These are phyloP conservation scores for Scenedesmus sp. DNA, from an alignment of 163 green algal species.

Conservation along the genomic window DNA sequence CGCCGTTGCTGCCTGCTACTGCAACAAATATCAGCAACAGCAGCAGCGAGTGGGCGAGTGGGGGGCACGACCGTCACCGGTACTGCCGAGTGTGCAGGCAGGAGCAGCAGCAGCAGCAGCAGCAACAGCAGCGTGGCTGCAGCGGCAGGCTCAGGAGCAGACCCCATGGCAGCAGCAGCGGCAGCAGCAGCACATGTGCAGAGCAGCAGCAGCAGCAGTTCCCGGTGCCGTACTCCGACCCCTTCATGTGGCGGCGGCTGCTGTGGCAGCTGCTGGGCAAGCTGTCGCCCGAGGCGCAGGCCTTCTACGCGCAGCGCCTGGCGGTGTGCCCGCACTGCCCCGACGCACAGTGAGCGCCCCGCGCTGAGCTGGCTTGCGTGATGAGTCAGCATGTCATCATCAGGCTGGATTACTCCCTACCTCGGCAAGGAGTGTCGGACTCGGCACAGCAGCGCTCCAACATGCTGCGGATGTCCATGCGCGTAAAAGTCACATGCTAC, in stretches of 20 bases:
- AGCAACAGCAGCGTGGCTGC: not conserved
- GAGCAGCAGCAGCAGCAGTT: constrained; percentile 7
- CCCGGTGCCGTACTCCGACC: not conserved
- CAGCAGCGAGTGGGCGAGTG: not conserved
- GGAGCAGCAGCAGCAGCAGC: constrained; percentile 22
- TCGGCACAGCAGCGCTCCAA: too few species aligned
- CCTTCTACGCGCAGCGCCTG: constrained; percentile 13
- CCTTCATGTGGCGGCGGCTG: constrained; percentile 45
- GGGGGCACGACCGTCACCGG: not conserved
- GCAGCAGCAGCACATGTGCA: not conserved
- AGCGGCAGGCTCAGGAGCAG: not conserved
- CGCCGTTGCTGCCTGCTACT: not conserved
- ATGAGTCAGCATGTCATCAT: not conserved
- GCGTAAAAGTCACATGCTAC: too few species aligned
- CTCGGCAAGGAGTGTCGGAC: too few species aligned
- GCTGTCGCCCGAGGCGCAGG: constrained; percentile 24
- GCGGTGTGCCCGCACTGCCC: constrained; percentile 10
- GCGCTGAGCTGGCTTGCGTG: not conserved
- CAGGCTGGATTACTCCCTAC: too few species aligned
- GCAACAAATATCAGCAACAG: not conserved
- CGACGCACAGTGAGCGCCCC: not conserved
- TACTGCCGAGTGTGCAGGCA: not conserved
- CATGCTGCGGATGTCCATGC: too few species aligned
- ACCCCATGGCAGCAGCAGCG: not conserved
- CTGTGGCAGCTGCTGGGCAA: constrained; percentile 52